These are phyloP conservation scores for Rhynchosporium secalis DNA, from an alignment of 2,329 filamentous ascomycete species.

Conservation along the genomic window DNA sequence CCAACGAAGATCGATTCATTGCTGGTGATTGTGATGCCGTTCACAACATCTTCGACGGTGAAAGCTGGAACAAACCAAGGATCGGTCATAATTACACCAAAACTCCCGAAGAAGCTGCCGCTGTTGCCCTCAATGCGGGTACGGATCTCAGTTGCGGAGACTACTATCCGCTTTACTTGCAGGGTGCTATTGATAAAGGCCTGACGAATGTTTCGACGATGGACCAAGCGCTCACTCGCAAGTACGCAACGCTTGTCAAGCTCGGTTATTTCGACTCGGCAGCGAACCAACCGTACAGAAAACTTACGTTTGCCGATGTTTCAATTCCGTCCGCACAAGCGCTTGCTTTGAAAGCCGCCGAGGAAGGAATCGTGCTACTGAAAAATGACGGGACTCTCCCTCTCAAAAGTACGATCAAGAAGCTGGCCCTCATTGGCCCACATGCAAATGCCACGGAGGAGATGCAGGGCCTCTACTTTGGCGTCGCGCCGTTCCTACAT, in stretches of 20 bases:
- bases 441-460: slow-evolving; percentile 30
- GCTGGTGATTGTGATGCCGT: slow-evolving; percentile 53
- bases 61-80: no score
- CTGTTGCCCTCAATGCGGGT: slow-evolving; percentile 27
- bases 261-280: slow-evolving; percentile 56
- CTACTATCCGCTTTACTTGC: slow-evolving; percentile 22
- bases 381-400: slow-evolving; percentile 35
- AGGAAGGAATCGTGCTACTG: slow-evolving; percentile 32
- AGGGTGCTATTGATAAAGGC: slow-evolving; percentile 21
- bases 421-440: slow-evolving; percentile 32
- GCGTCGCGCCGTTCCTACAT: slow-evolving; percentile 29
- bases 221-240: slow-evolving; percentile 51
- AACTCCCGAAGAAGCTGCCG: slow-evolving; percentile 24
- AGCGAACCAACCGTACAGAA: slow-evolving; percentile 48
- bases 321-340: slow-evolving; percentile 23
- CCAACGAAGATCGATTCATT: slow-evolving; percentile 59
- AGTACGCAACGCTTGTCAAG: slow-evolving; percentile 55
- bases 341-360: slow-evolving; percentile 31
- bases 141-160: slow-evolving; percentile 32
- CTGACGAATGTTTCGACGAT: slow-evolving; percentile 42
- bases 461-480: slow-evolving; percentile 34
- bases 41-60: slow-evolving; percentile 48
- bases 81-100: slow-evolving; percentile 41
- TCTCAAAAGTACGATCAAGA: slow-evolving; percentile 16
- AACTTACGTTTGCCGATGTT: slow-evolving; percentile 49